Base-by-base conservation (phyloP, 2,329 filamentous ascomycete species). In the Pseudonectria foliicola region DNA sequence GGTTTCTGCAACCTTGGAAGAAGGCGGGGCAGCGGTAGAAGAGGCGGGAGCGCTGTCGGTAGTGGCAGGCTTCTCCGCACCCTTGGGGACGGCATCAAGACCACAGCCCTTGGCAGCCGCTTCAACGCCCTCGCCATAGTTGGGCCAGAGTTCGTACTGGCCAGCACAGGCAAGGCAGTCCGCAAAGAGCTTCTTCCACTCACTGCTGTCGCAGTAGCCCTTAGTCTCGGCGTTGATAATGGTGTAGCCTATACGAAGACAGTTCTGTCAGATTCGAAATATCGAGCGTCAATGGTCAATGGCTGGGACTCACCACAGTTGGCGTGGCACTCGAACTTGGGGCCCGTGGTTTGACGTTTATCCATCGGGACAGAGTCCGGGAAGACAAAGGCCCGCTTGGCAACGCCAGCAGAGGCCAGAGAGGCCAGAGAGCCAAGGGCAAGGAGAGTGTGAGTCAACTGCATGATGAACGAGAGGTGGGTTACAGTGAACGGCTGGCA, bases 291-390 rank as follows among this genome's bases (percentile, higher is more conserved):
- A 15, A 18, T 5, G 13, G 3, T 7, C n/a, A n/a, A 21, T 6
- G 2, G n/a, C 6, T n/a, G 25, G 7, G 4, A 54, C 63, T 39
- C 55, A 71, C 69, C 68, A 55, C 69, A 73, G 51, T 65, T 64
- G 44, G 64, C 60, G 43, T 73, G 69, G 53, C 70, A 74, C 27
- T 70, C 55, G 46, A 65, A 71, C 6, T 54, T 42, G 5, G 66
- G 58, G 2, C 47, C 53, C 2, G 40, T 40, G 5, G 61, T 61
- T 46, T 69, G 66, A n/a, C 67, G 64, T 45, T 57, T 62, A 34
- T 59, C 38, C n/a, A 69, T 45, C n/a, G 51, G 49, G 23, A 59
- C 52, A 12, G 40, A 33, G 27, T 46, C 54, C 12, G 51, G 55
- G 43, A 53, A 58, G 33, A 50, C 40, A 43, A 54, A 52, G 27